phyloP scores from a whole-genome alignment of 108 stramenopile species.

The Poteriospumella lacustris region DNA sequence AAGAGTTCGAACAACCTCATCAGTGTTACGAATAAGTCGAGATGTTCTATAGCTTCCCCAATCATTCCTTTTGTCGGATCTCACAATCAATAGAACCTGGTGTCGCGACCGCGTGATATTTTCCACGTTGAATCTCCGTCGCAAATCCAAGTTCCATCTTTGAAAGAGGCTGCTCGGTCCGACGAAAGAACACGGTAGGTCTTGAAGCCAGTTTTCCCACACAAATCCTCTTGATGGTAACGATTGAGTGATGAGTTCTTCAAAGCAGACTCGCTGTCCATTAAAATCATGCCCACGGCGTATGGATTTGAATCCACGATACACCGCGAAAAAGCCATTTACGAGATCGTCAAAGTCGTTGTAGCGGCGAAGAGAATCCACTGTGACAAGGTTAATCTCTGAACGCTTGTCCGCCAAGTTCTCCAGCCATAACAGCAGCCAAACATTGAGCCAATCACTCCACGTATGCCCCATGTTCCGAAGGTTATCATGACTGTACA shows the following conservation, averaged over 20 bases:
- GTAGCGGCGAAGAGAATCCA: neutral
- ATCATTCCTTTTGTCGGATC: neutral
- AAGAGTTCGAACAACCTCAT: neutral
- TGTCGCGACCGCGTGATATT: too few relatives aligned
- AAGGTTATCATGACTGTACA: neutral
- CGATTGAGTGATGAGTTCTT: neutral
- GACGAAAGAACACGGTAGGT: neutral
- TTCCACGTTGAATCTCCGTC: neutral
- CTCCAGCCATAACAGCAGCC: neutral
- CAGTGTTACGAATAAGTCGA: neutral
- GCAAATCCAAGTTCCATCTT: neutral
- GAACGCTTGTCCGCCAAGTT: neutral
- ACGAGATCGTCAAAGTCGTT: neutral
- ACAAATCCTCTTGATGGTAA: neutral
- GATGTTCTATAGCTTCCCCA: conserved; percentile 3
- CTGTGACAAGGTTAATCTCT: neutral
- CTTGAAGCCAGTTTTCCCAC: neutral
- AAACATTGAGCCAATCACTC: neutral
- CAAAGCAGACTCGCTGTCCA: neutral
- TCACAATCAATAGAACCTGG: neutral
- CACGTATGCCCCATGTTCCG: neutral
- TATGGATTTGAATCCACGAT: neutral
- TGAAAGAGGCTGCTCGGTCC: conserved; percentile 5
- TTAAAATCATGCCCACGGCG: neutral
- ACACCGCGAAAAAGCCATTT: neutral